Conservation (phyloP, 139 green algal species). For the Chlamydomonas urium region DNA sequence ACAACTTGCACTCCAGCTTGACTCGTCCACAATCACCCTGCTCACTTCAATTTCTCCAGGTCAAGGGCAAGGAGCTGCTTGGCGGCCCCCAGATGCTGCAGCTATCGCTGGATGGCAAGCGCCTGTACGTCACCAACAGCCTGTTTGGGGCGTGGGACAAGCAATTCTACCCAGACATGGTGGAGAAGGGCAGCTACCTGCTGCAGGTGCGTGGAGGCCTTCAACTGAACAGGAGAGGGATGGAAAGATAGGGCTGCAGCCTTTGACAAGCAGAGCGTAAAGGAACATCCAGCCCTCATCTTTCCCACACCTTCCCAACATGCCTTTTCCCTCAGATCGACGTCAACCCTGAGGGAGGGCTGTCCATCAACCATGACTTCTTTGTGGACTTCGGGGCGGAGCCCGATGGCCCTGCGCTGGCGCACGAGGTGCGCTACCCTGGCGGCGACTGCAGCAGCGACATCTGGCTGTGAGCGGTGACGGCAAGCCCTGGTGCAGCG, state of each 20-base stretch:
- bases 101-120: constrained; percentile 72
- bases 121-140: constrained; percentile 78
- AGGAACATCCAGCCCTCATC: no score
- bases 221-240: no score
- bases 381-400: constrained; percentile 73
- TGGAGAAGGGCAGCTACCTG: constrained; percentile 57
- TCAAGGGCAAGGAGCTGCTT: constrained; percentile 60
- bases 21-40: background rate
- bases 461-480: constrained; percentile 29
- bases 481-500: background rate
- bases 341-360: constrained; percentile 66
- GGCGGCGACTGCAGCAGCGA: constrained; percentile 51
- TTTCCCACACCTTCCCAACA: no score
- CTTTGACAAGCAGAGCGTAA: no score
- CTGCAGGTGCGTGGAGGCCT: constrained; percentile 27
- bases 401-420: constrained; percentile 69
- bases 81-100: constrained; percentile 88
- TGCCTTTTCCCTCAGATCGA: constrained; percentile 42
- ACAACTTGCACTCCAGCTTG: constrained; percentile 29
- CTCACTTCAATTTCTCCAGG: background rate
- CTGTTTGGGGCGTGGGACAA: constrained; percentile 62
- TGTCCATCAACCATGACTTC: constrained; percentile 64
- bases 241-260: no score
- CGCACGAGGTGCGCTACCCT: constrained; percentile 76
- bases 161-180: constrained; percentile 56